Evolutionary conservation across 495 filamentous ascomycete species (phyloP).

Genomic region (Daldinia concentrica): DNA sequence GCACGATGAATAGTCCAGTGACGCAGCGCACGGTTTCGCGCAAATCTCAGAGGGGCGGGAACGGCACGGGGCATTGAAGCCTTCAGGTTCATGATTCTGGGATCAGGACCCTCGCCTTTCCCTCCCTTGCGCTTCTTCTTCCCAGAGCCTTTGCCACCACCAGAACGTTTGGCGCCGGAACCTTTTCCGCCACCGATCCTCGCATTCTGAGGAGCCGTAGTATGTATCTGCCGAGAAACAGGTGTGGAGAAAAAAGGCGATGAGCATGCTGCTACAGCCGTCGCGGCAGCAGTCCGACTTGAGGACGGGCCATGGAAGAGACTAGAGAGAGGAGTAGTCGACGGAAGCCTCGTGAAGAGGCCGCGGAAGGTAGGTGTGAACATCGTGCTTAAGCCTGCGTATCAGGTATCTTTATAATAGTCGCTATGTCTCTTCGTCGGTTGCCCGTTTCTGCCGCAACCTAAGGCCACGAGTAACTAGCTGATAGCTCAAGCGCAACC

Average conservation of each 20-base stretch:
- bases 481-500: background rate
- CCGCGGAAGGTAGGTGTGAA: slow-evolving; percentile 33
- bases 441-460: background rate
- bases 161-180: background rate
- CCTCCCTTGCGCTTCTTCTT: slow-evolving; percentile 17
- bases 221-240: slow-evolving; percentile 34
- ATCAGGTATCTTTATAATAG: background rate
- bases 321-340: background rate
- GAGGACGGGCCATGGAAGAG: background rate
- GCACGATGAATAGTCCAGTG: slow-evolving; percentile 99
- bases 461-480: background rate
- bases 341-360: slow-evolving; percentile 39
- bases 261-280: background rate
- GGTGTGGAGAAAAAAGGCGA: background rate
- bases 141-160: background rate
- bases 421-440: background rate
- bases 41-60: slow-evolving; percentile 84
- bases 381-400: slow-evolving; percentile 24
- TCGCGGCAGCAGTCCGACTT: slow-evolving; percentile 4
- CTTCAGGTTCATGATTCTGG: slow-evolving; percentile 42
- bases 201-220: slow-evolving; percentile 17
- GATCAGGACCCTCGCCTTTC: slow-evolving; percentile 33
- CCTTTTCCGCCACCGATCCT: slow-evolving; percentile 2
- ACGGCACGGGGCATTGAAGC: slow-evolving; percentile 42
- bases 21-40: slow-evolving; percentile 84